Evolutionary conservation across 768 basidiomycete species (phyloP).

Genomic region (Mycena chlorophos): DNA sequence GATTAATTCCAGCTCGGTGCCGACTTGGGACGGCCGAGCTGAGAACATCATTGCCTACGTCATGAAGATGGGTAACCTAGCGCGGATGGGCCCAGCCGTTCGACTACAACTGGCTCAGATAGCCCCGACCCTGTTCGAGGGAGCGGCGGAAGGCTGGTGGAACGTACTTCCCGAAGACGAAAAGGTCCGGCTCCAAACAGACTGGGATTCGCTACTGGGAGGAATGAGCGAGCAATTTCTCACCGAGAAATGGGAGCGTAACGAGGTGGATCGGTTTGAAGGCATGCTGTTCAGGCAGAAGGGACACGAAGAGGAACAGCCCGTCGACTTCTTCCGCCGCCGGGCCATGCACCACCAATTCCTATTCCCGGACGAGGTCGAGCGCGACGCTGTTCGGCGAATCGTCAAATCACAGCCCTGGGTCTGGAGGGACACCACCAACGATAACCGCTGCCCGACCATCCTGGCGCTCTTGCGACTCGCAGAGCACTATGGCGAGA

Average conservation of each 20-base stretch:
- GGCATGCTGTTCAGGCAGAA: slow-evolving; percentile 2
- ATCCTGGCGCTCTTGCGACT: background rate
- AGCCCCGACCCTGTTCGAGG: background rate
- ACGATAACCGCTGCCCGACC: background rate
- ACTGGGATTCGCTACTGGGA: background rate
- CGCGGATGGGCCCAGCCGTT: background rate
- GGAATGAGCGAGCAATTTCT: background rate
- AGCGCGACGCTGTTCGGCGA: background rate
- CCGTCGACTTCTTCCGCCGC: slow-evolving; percentile 7
- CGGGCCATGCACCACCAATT: background rate
- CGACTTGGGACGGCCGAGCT: slow-evolving; percentile 3
- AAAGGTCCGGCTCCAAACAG: background rate
- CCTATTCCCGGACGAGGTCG: background rate
- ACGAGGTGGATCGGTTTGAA: background rate
- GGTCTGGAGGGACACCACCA: slow-evolving; percentile 1
- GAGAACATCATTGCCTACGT: background rate
- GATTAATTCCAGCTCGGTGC: background rate
- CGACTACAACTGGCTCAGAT: background rate
- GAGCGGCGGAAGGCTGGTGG: background rate
- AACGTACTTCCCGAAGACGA: background rate
- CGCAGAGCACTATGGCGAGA: slow-evolving; percentile 1
- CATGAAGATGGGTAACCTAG: background rate
- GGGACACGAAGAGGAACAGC: slow-evolving; percentile 1
- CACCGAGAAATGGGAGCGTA: background rate
- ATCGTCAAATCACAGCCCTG: slow-evolving; percentile 1